Evolutionary conservation across 768 basidiomycete genomes (phyloP), one percentile per base, ranked within the genome.

Genomic region (Galerina marginata): DNA sequence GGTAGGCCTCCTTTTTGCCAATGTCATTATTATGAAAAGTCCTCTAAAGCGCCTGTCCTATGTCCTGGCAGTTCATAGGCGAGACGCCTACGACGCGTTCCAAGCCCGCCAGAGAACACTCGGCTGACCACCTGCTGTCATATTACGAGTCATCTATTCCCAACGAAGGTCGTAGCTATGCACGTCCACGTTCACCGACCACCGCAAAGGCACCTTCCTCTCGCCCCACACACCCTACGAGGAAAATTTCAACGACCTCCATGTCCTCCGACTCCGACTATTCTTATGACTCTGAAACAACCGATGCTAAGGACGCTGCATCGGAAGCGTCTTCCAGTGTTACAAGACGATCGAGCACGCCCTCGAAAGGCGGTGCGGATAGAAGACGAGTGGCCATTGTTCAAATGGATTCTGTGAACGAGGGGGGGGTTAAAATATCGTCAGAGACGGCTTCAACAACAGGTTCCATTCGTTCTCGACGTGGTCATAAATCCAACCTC

Each of bases 331-430:
- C 74, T 29, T 63, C 73, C 25, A 67, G 69, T 42, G 66, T 65
- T 16, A 74, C 74, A 61, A 74, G 76, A 59, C 79, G 87, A 60
- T 76, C 83, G 29, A 85, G 81, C 65, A 72, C 79, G 15, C 86
- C 83, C 16, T 84, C 88, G 0, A 81, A 84, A 68, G 86, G 85
- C 60, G 81, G 83, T 65, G 75, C 81, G 54, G 89, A 90, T 74
- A 83, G 88, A 67, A 80, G 90, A 51, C 79, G 88, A 59, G 75
- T 90, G 51, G 87, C 87, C 45, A 85, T 91, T 62, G 83, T 91
- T 40, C 80, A 89, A 72, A 79, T 86, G 80, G 83, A 85, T 72
- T 56, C 76, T 40, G 65, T 74, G 42, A 61, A 63, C 52, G 72
- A 80, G 52, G 61, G 49, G 42, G 44, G 54, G 44, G 65, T 12